Evolutionary conservation across 129 eudicot species (phyloP).

Genomic region (Centrapalus pauciflorus): DNA sequence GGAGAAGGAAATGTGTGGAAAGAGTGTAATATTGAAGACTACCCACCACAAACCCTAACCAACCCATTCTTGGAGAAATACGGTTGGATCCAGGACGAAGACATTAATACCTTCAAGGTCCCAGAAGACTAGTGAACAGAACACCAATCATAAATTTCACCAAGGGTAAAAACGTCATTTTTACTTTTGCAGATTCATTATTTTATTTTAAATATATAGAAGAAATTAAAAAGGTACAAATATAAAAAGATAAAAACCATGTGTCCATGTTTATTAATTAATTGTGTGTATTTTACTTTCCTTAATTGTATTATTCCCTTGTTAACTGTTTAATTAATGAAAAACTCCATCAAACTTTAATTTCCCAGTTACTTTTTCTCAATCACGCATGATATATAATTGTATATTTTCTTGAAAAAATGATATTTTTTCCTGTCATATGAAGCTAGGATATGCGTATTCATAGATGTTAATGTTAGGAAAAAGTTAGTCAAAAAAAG

Average conservation of each 20-base stretch:
- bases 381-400: no score
- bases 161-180: slow-evolving; percentile 9
- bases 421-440: no score
- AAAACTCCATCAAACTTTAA: slow-evolving; percentile 5
- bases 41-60: slow-evolving; percentile 32
- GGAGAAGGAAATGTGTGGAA: slow-evolving; percentile 45
- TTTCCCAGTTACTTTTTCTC: not conserved
- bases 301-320: not conserved
- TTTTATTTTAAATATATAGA: slow-evolving; percentile 9
- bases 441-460: no score
- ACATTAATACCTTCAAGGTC: slow-evolving; percentile 29
- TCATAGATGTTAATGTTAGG: no score
- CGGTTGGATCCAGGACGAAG: slow-evolving; percentile 52
- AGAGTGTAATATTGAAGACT: slow-evolving; percentile 35
- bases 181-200: slow-evolving; percentile 1
- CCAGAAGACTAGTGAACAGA: slow-evolving; percentile 37
- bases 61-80: slow-evolving; percentile 45
- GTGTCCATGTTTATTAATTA: not conserved
- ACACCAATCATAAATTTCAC: no score
- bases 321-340: no score
- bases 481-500: no score
- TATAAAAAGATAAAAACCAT: not conserved
- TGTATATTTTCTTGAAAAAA: no score
- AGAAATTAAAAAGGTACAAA: slow-evolving; percentile 6
- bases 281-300: slow-evolving; percentile 10